Percentiles rank a stretch among this genome's conserved stretches.
Conservation (phyloP, 495 filamentous ascomycete species). For the Immersiella caudata region DNA sequence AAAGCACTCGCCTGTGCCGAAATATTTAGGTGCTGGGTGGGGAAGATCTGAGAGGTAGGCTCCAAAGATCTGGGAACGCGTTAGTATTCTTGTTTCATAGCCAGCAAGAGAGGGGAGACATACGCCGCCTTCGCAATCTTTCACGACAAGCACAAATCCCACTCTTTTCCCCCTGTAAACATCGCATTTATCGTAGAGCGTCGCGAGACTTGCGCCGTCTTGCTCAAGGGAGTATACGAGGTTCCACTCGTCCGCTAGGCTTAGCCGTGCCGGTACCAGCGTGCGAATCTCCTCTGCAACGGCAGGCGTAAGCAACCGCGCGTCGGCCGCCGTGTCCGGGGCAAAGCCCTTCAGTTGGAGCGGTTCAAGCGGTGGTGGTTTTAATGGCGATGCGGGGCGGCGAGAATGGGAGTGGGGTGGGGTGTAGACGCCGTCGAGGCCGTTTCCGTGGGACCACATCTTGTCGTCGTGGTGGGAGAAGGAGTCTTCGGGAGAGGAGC, state of each 20-base stretch:
- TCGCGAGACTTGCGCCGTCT: constrained; percentile 83
- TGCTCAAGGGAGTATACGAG: constrained; percentile 90
- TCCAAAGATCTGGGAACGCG: constrained; percentile 70
- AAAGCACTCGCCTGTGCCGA: constrained; percentile 96
- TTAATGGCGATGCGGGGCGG: constrained; percentile 43
- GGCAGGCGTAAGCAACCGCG: constrained; percentile 63
- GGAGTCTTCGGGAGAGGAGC: constrained; percentile 25
- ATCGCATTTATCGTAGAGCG: constrained; percentile 78
- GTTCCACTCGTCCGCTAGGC: constrained; percentile 84
- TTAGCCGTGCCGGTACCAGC: constrained; percentile 80
- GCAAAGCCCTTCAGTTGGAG: constrained; percentile 46
- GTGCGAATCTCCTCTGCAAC: constrained; percentile 94
- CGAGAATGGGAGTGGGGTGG: constrained; percentile 32
- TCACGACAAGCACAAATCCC: constrained; percentile 84
- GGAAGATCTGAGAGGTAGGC: constrained; percentile 91
- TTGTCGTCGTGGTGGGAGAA: constrained; percentile 30
- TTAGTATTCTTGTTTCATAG: neutral
- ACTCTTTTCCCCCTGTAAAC: constrained; percentile 66
- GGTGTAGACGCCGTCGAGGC: constrained; percentile 45
- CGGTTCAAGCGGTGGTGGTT: constrained; percentile 49
- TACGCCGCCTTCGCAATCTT: constrained; percentile 73
- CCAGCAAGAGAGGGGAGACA: constrained; percentile 27
- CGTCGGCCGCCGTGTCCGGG: constrained; percentile 39
- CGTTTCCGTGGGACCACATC: constrained; percentile 29
- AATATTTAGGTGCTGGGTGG: constrained; percentile 80